Percentiles rank a stretch among this genome's conserved stretches.
phyloP scores from a whole-genome alignment of 441 rosid genomes.

The Raphanus hybrid region DNA sequence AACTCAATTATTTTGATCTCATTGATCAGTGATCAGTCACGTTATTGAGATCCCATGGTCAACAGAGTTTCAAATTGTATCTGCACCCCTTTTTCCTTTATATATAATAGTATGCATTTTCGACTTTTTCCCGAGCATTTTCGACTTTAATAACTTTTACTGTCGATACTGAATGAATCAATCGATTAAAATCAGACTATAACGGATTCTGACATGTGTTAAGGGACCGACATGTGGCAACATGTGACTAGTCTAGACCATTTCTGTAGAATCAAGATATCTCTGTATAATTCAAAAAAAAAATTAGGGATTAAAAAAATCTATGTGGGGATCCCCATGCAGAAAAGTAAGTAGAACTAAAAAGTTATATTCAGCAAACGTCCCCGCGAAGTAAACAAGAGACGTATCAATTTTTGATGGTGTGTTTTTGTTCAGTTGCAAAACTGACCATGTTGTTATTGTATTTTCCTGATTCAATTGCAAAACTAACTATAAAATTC shows the following conservation, averaged over 20 bases:
- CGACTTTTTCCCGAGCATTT: too few species aligned
- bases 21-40: neutral
- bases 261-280: too few species aligned
- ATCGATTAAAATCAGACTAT: neutral
- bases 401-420: neutral
- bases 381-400: neutral
- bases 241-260: too few species aligned
- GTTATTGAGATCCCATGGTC: neutral
- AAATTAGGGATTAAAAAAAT: too few species aligned
- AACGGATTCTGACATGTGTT: neutral
- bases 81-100: neutral
- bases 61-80: neutral
- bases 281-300: too few species aligned
- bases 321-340: neutral
- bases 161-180: neutral
- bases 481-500: neutral
- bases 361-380: neutral
- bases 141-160: neutral
- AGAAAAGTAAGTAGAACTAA: neutral
- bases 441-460: neutral
- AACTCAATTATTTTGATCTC: neutral
- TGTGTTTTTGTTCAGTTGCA: neutral
- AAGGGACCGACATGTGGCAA: too few species aligned
- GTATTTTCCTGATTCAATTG: neutral
- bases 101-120: too few species aligned